phyloP scores from a whole-genome alignment of 345 rosid genomes.

The Pistacia atlantica region DNA sequence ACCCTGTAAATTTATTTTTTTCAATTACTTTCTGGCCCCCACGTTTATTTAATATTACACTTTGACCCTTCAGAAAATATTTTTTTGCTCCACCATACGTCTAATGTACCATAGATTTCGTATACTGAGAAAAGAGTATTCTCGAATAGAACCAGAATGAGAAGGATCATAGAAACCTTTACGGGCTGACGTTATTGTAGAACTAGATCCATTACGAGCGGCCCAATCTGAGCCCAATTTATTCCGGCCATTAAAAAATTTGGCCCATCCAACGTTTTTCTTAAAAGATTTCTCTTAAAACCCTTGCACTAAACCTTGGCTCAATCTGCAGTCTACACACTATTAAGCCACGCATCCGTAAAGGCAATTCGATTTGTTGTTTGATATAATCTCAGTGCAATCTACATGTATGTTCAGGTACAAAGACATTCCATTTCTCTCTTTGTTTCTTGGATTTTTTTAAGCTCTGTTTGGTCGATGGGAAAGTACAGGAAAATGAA shows the following conservation, averaged over 20 bases:
- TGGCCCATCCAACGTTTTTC: neutral
- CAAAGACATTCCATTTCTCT: neutral
- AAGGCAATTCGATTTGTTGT: neutral
- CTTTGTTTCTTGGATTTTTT: neutral
- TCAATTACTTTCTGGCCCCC: no score
- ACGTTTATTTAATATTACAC: no score
- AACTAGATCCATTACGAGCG: no score
- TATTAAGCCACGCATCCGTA: neutral
- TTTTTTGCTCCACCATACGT: no score
- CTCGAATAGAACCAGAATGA: no score
- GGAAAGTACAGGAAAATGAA: constrained; percentile 1
- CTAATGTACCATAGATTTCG: no score
- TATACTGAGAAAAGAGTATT: no score
- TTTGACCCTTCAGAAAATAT: no score
- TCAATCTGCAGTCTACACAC: neutral
- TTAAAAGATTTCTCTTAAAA: neutral
- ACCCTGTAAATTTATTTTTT: no score
- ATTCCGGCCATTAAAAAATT: neutral
- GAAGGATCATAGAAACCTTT: no score
- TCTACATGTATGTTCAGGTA: constrained; percentile 23
- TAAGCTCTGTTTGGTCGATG: neutral
- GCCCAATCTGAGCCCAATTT: neutral
- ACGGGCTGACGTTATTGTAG: no score
- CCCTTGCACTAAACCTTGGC: neutral
- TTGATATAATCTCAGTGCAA: neutral